Conservation (phyloP, 2,329 filamentous ascomycete genomes). For the Diaporthe batatas region DNA sequence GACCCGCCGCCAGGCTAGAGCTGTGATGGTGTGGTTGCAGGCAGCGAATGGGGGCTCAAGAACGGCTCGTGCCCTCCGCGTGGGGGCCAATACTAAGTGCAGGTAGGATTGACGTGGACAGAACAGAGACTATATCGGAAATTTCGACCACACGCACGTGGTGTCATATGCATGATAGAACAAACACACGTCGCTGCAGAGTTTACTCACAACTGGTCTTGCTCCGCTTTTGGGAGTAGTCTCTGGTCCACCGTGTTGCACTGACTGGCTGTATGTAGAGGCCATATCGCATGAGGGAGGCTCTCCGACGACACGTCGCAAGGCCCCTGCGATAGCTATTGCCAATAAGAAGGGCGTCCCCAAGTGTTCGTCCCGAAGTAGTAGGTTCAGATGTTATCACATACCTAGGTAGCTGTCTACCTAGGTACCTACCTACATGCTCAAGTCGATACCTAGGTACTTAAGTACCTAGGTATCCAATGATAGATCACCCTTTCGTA, state of each 20-base stretch:
- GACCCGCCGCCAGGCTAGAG: neutral
- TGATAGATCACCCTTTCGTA: neutral
- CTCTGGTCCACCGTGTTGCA: neutral
- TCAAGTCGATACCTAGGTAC: too few relatives aligned
- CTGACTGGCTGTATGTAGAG: neutral
- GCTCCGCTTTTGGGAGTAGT: neutral
- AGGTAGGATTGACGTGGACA: neutral
- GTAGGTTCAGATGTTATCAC: neutral
- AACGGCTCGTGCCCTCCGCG: neutral
- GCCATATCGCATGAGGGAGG: neutral
- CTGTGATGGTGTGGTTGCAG: slow-evolving; percentile 35
- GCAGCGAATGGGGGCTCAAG: slow-evolving; percentile 35
- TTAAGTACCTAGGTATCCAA: too few relatives aligned
- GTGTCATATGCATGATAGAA: neutral
- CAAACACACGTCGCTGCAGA: neutral
- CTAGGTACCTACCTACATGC: too few relatives aligned
- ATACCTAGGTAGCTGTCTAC: neutral
- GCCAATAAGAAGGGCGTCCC: neutral
- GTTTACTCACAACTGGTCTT: too few relatives aligned
- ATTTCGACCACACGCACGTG: neutral
- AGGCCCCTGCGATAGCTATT: neutral
- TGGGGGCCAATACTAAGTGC: slow-evolving; percentile 15
- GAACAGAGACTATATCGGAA: neutral
- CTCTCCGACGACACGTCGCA: neutral
- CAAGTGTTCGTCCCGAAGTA: neutral